Conservation (phyloP, 2,329 filamentous ascomycete genomes). For the Cordyceps cicadae region DNA sequence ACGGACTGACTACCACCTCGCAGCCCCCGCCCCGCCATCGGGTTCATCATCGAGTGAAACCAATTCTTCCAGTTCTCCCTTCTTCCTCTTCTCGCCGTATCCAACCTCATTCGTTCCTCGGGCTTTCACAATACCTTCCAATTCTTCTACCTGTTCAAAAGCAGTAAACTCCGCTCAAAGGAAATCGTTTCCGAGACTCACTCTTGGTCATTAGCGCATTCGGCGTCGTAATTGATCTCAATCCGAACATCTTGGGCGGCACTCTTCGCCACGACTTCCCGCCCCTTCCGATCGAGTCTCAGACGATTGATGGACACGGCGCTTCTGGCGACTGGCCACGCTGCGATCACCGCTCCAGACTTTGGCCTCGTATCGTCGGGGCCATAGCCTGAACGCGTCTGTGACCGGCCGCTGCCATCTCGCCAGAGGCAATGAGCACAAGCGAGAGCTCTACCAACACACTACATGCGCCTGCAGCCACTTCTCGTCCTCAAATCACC, state of each 20-base stretch:
- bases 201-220: not conserved
- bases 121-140: not conserved
- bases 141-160: not conserved
- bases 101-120: not conserved
- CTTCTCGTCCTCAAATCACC: not conserved
- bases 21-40: conserved; percentile 10
- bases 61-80: not conserved
- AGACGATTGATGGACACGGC: conserved; percentile 30
- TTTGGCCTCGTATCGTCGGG: conserved; percentile 20
- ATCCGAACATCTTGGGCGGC: not conserved
- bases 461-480: conserved; percentile 8
- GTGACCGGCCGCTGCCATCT: conserved; percentile 16
- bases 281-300: not conserved
- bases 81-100: not conserved
- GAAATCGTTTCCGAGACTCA: not conserved
- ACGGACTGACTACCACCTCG: not conserved
- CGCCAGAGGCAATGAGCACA: conserved; percentile 11
- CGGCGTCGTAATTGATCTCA: not conserved
- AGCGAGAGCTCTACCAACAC: conserved; percentile 7
- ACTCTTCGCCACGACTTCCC: not conserved
- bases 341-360: conserved; percentile 22
- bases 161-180: not conserved
- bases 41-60: conserved; percentile 11
- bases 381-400: conserved; percentile 21
- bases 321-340: conserved; percentile 28